These are phyloP conservation scores for Leptographium radiaticola DNA, from an alignment of 2,329 filamentous ascomycete genomes.

Conservation along the genomic window DNA sequence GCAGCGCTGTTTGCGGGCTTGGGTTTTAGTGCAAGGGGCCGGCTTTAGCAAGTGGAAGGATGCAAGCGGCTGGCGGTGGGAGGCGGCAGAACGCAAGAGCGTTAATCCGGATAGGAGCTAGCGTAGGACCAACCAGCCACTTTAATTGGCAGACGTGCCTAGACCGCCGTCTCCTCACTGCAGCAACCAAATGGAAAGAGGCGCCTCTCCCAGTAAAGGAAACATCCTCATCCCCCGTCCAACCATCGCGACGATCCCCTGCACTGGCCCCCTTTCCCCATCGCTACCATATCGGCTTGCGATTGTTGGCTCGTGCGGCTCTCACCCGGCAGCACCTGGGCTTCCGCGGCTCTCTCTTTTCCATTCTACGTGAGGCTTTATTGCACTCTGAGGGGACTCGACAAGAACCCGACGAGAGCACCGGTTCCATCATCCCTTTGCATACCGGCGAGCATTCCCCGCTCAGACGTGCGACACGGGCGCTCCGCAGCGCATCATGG, in stretches of 20 bases:
- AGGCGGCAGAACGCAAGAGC: not conserved
- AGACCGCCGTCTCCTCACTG: slow-evolving; percentile 1
- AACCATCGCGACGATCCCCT: not conserved
- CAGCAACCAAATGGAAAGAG: not conserved
- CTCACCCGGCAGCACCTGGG: too few species aligned
- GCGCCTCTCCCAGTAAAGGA: not conserved
- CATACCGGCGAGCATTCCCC: not conserved
- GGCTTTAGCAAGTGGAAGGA: too few species aligned
- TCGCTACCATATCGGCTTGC: not conserved
- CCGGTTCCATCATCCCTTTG: not conserved
- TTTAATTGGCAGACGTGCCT: not conserved
- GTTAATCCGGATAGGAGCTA: not conserved
- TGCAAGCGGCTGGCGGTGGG: not conserved
- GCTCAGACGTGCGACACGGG: not conserved
- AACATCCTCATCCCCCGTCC: not conserved
- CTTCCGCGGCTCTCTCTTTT: too few species aligned
- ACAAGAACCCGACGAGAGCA: not conserved
- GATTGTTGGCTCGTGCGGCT: too few species aligned
- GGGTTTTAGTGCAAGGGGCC: too few species aligned
- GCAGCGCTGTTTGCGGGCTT: too few species aligned
- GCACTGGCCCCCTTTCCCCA: not conserved
- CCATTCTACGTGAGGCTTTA: too few species aligned
- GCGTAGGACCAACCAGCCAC: not conserved
- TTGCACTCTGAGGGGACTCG: too few species aligned
- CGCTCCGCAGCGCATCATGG: not conserved